Conservation (phyloP, 2,329 filamentous ascomycete genomes). For the Raffaelea arxii region DNA sequence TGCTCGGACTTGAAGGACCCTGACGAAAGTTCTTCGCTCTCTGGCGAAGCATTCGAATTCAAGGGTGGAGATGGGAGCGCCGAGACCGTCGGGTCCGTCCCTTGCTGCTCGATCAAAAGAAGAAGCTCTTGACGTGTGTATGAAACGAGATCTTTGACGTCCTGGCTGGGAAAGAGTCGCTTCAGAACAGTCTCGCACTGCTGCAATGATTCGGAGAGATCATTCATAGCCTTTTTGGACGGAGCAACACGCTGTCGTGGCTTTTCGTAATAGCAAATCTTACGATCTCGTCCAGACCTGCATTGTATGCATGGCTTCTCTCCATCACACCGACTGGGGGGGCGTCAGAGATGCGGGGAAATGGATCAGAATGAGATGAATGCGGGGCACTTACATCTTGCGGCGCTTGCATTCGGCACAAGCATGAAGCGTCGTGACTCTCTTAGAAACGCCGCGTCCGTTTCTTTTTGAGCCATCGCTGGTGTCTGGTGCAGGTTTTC, state of each 20-base stretch:
- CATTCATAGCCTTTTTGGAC: conserved; percentile 63
- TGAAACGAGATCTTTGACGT: conserved; percentile 38
- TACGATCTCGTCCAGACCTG: conserved; percentile 69
- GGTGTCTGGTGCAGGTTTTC: conserved; percentile 36
- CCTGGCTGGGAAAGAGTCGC: conserved; percentile 50
- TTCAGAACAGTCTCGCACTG: conserved; percentile 55
- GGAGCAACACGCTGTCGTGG: conserved; percentile 68
- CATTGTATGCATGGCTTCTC: conserved; percentile 75
- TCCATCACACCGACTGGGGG: conserved; percentile 60
- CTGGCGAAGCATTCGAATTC: conserved; percentile 37
- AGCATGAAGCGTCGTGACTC: conserved; percentile 51
- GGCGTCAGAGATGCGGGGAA: neutral
- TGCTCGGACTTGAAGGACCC: conserved; percentile 40
- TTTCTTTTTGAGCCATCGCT: conserved; percentile 29
- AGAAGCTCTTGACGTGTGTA: conserved; percentile 52
- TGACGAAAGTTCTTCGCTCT: conserved; percentile 38
- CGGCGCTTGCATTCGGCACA: conserved; percentile 70
- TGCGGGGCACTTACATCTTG: conserved; percentile 48
- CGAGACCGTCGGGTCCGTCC: conserved; percentile 26
- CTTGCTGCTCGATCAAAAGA: conserved; percentile 40
- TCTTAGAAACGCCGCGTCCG: conserved; percentile 29
- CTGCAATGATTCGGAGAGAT: conserved; percentile 54
- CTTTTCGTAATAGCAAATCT: conserved; percentile 73
- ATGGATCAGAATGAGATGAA: neutral
- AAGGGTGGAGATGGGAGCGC: conserved; percentile 44